phyloP scores from a whole-genome alignment of 2,329 filamentous ascomycete genomes.

The Exophiala lecanii-corni region DNA sequence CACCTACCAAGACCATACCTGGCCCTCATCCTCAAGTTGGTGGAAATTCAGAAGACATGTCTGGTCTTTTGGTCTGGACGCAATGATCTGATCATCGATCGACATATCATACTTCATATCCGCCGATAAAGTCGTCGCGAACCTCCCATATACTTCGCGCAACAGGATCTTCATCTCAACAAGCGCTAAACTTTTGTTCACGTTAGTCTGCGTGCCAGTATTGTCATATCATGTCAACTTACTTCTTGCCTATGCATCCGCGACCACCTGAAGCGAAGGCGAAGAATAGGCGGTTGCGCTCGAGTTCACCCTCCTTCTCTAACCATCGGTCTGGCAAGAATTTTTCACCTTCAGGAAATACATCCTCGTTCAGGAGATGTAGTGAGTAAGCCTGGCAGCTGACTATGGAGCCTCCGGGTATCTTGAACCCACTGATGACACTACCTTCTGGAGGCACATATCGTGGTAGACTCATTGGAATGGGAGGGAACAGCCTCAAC shows the following conservation, averaged over 20 bases:
- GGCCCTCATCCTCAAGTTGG: too few species aligned
- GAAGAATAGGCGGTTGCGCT: constrained; percentile 15
- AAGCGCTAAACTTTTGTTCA: constrained; percentile 50
- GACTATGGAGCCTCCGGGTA: constrained; percentile 31
- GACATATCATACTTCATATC: constrained; percentile 57
- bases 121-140: constrained; percentile 47
- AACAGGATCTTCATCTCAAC: constrained; percentile 65
- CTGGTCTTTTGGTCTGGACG: constrained; percentile 57
- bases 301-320: constrained; percentile 9
- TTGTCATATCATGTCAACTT: constrained; percentile 33
- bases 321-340: constrained; percentile 23
- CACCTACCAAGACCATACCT: too few species aligned
- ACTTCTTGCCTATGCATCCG: constrained; percentile 43
- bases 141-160: constrained; percentile 57
- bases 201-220: constrained; percentile 7
- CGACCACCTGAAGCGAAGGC: constrained; percentile 17
- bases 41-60: constrained; percentile 50
- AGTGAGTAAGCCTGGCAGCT: constrained; percentile 28
- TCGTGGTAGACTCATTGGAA: constrained; percentile 28
- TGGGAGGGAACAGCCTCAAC: constrained; percentile 44
- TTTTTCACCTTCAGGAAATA: constrained; percentile 25
- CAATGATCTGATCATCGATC: constrained; percentile 65
- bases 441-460: constrained; percentile 37
- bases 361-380: constrained; percentile 21
- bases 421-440: constrained; percentile 29